Evolutionary conservation across 148 eudicot species (phyloP).

Genomic region (Fagopyrum esculentum): DNA sequence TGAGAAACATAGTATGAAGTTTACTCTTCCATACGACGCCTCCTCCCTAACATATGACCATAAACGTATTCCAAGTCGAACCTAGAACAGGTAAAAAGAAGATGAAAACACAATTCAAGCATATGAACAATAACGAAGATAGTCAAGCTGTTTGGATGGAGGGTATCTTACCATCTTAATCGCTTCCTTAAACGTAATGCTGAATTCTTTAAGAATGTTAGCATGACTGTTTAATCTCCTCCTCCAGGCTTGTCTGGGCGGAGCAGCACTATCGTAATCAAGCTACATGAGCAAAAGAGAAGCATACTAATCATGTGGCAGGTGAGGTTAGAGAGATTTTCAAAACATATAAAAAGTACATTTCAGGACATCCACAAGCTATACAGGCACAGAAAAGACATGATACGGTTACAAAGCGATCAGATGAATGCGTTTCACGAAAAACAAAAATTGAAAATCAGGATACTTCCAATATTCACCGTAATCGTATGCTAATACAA

Average conservation of each 20-base stretch:
- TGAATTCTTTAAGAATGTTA: constrained; percentile 85
- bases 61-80: constrained; percentile 87
- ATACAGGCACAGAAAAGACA: neutral
- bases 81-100: constrained; percentile 28
- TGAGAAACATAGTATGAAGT: constrained; percentile 11
- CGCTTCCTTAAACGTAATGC: constrained; percentile 87
- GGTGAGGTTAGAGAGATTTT: neutral
- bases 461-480: neutral
- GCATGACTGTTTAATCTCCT: constrained; percentile 87
- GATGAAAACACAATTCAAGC: neutral
- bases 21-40: constrained; percentile 97
- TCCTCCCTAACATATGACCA: constrained; percentile 97
- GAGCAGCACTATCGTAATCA: constrained; percentile 90
- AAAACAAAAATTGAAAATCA: neutral
- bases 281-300: constrained; percentile 34
- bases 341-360: neutral
- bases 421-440: neutral
- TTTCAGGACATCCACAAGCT: neutral
- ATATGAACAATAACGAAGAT: neutral
- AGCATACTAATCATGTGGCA: neutral
- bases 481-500: neutral
- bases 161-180: constrained; percentile 60
- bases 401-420: neutral
- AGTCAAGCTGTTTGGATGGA: neutral
- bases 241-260: constrained; percentile 94